phyloP scores from a whole-genome alignment of 2,329 filamentous ascomycete species.

The Calonectria ilicicola region DNA sequence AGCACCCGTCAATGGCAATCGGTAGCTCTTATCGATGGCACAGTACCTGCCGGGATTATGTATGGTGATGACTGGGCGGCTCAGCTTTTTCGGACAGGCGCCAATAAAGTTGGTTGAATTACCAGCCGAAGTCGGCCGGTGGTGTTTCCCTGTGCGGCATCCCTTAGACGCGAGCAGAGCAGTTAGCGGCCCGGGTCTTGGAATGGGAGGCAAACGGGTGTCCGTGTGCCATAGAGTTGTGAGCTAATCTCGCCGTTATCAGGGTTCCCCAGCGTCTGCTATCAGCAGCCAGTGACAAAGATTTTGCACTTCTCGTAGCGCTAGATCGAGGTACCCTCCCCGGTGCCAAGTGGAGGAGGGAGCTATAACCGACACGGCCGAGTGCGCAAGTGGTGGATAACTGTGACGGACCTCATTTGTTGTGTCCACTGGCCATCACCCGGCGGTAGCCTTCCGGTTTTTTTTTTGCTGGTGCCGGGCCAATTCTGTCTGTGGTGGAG shows the following conservation, averaged over 20 bases:
- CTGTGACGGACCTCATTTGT: constrained; percentile 29
- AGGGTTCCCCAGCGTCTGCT: constrained; percentile 21
- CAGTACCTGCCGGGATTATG: constrained; percentile 13
- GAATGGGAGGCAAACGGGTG: neutral
- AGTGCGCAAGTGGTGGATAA: constrained; percentile 39
- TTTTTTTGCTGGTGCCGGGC: constrained; percentile 37
- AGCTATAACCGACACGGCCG: constrained; percentile 23
- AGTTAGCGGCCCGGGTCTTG: constrained; percentile 13
- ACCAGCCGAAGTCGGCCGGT: constrained; percentile 42
- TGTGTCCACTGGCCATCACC: constrained; percentile 13
- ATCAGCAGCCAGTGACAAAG: constrained; percentile 25
- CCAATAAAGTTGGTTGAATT: constrained; percentile 41
- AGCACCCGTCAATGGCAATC: neutral
- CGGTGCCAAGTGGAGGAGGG: neutral
- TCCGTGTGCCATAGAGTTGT: constrained; percentile 12
- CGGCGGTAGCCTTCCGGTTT: constrained; percentile 38
- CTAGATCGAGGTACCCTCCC: constrained; percentile 8
- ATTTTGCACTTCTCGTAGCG: constrained; percentile 16
- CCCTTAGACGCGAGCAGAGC: neutral
- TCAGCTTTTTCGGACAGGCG: constrained; percentile 20
- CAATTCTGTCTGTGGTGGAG: constrained; percentile 25
- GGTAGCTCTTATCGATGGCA: constrained; percentile 37
- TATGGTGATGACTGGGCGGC: constrained; percentile 33
- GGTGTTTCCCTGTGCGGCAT: constrained; percentile 13
- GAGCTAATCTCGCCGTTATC: constrained; percentile 18